These are phyloP conservation scores for Xylogone sp. DNA, from an alignment of 2,329 filamentous ascomycete species.

Conservation along the genomic window DNA sequence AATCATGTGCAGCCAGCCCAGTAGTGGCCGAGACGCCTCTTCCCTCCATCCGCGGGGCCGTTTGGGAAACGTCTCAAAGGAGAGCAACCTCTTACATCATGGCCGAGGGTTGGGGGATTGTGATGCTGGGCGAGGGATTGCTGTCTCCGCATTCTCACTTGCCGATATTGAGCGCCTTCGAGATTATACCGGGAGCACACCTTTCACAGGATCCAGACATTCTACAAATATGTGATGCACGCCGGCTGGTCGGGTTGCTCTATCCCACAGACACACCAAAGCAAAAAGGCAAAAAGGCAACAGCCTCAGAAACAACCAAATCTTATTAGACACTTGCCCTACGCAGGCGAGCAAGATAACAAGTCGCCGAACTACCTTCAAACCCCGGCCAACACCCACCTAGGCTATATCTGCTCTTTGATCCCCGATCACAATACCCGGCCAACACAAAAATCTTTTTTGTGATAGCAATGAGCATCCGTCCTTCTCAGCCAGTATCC, in stretches of 20 bases:
- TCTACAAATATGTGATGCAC: not conserved
- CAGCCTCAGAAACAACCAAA: no score
- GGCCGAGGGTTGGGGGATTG: not conserved
- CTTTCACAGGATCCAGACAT: not conserved
- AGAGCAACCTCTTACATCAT: not conserved
- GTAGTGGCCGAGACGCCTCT: no score
- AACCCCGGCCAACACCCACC: not conserved
- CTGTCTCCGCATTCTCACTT: not conserved
- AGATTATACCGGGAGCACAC: not conserved
- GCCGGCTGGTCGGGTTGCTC: not conserved
- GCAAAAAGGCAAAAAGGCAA: no score
- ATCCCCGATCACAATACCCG: not conserved
- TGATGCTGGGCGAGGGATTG: not conserved
- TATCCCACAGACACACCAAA: not conserved
- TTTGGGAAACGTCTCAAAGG: not conserved
- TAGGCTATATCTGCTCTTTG: not conserved
- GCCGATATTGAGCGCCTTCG: not conserved
- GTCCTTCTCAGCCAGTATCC: not conserved
- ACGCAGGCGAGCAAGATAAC: not conserved
- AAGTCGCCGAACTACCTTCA: not conserved
- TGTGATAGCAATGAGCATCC: not conserved
- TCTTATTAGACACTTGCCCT: no score
- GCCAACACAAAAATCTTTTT: not conserved
- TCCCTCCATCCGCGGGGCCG: not conserved
- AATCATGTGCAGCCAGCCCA: not conserved